Evolutionary conservation across 108 stramenopile genomes (phyloP).

Genomic region (Pseudonitzschia pungens): DNA sequence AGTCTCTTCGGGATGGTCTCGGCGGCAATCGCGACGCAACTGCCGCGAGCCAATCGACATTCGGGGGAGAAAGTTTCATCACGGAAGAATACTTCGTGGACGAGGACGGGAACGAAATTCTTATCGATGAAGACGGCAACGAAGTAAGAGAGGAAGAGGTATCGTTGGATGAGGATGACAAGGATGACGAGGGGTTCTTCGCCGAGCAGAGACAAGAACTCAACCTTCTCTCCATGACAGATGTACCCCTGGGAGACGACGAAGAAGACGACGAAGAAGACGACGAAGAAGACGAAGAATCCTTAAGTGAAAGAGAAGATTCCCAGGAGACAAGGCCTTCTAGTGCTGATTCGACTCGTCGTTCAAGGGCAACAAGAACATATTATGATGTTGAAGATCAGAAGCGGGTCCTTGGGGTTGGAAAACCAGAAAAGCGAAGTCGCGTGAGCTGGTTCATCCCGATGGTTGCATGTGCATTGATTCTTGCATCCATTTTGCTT

Average conservation of each 20-base stretch:
- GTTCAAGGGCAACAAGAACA: background rate
- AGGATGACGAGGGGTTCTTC: slow-evolving; percentile 19
- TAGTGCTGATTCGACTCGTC: background rate
- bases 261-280: background rate
- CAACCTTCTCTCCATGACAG: background rate
- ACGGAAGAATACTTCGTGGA: slow-evolving; percentile 15
- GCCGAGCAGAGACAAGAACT: background rate
- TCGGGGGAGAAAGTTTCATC: background rate
- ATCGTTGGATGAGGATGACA: slow-evolving; percentile 21
- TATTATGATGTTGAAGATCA: slow-evolving; percentile 34
- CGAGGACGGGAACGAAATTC: slow-evolving; percentile 18
- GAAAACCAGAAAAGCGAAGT: slow-evolving; percentile 22
- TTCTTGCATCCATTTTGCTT: slow-evolving; percentile 17
- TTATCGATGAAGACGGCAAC: slow-evolving; percentile 14
- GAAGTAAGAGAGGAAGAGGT: slow-evolving; percentile 20
- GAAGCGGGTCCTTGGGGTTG: slow-evolving; percentile 2
- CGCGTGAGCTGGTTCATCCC: slow-evolving; percentile 22
- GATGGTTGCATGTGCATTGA: background rate
- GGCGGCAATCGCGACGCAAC: background rate
- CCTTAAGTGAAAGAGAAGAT: background rate
- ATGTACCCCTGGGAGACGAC: slow-evolving; percentile 21
- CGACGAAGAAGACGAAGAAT: slow-evolving; percentile 1
- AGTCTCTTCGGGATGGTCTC: background rate
- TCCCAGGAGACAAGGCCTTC: no score
- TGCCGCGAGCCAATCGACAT: background rate